Base-by-base conservation (phyloP, 148 eudicot species). In the Camellia granthamiana region DNA sequence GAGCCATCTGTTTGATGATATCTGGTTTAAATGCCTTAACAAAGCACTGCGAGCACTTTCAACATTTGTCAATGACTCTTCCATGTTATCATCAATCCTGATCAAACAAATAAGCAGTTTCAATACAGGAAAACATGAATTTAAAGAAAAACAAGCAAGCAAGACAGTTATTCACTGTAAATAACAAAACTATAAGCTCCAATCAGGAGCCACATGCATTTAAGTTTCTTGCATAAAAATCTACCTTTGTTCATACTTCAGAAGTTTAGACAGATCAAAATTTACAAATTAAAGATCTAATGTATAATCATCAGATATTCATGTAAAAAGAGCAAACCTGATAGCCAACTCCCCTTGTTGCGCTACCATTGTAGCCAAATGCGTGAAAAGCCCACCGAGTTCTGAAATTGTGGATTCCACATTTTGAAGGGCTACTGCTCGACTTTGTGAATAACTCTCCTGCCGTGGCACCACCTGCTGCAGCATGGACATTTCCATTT, bases 31-130 rank as follows among this genome's bases (percentile, higher is more conserved):
- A 83, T 94, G 86, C 84, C 90, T 94, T 83, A 91, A 72, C 69
- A 94, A 81, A 77, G 94, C 85, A 80, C 85, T 84, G 52, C 91
- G 92, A 80, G 97, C 97, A 83, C 94, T 89, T 82, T 94, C 98
- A 81, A 94, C 97, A 80, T 92, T 90, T 58, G 90, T 82, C 84
- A 88, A 78, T 38, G 98, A 80, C 83, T 94, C 97, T 9, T 90
- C 97, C 93, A 94, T 88, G 88, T 94, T 90, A 79, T 92, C 98
- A 69, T 94, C 98, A 77, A 94, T 94, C 91, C 98, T 90, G 83
- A 80, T 55, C 61, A 60, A 59, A 82, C 61, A n/a, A 55, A 74
- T 16, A 60, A 18, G 46, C 63, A 58, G 23, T 16, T 7, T 68
- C 51, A 12, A 71, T 49, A 18, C 44, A 21, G 51, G 30, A 44